Conservation (phyloP, 306 rosid genomes). For the Cucurbita moschata region DNA sequence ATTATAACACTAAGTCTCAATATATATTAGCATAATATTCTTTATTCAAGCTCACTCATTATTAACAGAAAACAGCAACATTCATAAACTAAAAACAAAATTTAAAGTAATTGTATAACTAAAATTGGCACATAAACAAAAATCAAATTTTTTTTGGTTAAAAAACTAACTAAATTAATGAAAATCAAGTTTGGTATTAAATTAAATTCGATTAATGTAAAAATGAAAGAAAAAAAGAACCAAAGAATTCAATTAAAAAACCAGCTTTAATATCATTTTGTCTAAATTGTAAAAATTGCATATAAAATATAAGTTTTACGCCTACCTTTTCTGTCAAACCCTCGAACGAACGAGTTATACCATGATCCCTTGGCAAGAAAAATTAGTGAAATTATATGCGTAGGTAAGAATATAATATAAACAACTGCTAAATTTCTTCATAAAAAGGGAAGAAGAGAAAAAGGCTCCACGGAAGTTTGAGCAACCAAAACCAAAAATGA, state of each 20-base stretch:
- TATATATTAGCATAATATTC: background rate
- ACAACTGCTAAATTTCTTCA: background rate
- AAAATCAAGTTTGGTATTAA: too few species aligned
- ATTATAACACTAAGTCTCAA: background rate
- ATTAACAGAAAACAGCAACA: background rate
- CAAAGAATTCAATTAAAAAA: too few species aligned
- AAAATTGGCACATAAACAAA: too few species aligned
- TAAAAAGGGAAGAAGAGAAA: background rate
- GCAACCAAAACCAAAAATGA: background rate
- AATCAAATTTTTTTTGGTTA: too few species aligned
- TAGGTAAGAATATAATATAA: background rate
- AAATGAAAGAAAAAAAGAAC: too few species aligned
- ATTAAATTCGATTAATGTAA: background rate
- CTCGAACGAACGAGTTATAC: too few species aligned
- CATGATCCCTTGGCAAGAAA: background rate
- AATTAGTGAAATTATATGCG: background rate
- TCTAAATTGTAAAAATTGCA: too few species aligned
- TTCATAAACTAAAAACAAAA: background rate
- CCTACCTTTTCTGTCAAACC: too few species aligned
- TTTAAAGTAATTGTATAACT: too few species aligned
- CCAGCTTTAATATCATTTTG: background rate
- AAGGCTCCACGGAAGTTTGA: background rate
- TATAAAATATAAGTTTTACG: too few species aligned
- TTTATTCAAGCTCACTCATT: background rate
- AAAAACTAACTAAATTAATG: too few species aligned